Conservation (phyloP, 192 early-diverging fungal species). For the Coemansia reversa region DNA sequence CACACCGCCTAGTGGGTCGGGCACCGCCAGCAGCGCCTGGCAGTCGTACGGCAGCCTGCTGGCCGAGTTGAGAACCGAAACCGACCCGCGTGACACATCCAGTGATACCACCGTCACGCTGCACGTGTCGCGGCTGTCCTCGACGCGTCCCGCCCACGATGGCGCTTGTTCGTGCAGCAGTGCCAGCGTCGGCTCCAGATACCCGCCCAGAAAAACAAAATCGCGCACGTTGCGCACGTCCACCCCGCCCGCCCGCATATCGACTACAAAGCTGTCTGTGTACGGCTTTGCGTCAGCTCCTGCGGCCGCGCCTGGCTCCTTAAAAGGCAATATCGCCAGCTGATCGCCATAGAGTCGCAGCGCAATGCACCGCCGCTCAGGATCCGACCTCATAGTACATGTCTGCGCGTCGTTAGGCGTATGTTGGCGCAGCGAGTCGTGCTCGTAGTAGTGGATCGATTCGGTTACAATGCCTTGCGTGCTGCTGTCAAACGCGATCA, state of each 20-base stretch:
- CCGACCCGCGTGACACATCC: slow-evolving; percentile 68
- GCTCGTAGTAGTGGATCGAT: slow-evolving; percentile 96
- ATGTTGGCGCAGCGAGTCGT: slow-evolving; percentile 83
- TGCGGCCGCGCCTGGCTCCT: slow-evolving; percentile 60
- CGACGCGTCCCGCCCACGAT: slow-evolving; percentile 81
- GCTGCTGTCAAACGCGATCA: slow-evolving; percentile 79
- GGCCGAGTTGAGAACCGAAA: slow-evolving; percentile 80
- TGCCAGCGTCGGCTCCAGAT: slow-evolving; percentile 90
- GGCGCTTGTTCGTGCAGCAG: slow-evolving; percentile 85
- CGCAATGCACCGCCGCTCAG: slow-evolving; percentile 83
- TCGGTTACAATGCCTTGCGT: slow-evolving; percentile 82
- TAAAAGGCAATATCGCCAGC: slow-evolving; percentile 87
- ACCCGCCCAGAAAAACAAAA: slow-evolving; percentile 87
- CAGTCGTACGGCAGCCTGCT: slow-evolving; percentile 83
- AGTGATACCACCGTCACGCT: slow-evolving; percentile 83
- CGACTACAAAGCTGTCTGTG: slow-evolving; percentile 70
- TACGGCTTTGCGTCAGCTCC: slow-evolving; percentile 54
- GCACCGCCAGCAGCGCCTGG: slow-evolving; percentile 66
- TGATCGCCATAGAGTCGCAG: slow-evolving; percentile 86
- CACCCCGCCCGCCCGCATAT: slow-evolving; percentile 58
- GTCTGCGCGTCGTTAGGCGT: slow-evolving; percentile 27
- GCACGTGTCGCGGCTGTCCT: slow-evolving; percentile 61
- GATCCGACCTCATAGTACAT: slow-evolving; percentile 68
- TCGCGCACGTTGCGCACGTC: slow-evolving; percentile 81
- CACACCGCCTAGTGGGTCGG: slow-evolving; percentile 83